Base-by-base conservation (phyloP, 1,284 basidiomycete genomes). In the Anthracocystis setariae region DNA sequence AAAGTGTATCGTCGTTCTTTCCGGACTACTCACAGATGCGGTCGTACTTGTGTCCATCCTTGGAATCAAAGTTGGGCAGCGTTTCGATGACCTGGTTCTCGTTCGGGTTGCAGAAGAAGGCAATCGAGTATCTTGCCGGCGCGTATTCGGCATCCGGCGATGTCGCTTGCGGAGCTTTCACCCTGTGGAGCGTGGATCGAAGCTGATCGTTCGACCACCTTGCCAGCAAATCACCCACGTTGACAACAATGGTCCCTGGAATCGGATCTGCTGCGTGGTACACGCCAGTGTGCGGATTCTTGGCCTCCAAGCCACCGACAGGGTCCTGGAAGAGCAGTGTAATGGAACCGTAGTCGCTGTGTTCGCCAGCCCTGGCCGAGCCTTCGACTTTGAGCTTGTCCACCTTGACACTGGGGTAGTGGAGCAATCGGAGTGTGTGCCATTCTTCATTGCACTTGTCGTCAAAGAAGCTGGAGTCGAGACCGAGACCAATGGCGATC, bases 51-150 rank as follows among this genome's bases (percentile, higher is more conserved):
- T 74, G 46, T 8, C 44, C 50, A 17, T 68, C 59, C 1, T 84
- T 84, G 35, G 79, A 73, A n/a, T 51, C 53, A 10, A 74, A 74
- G 33, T 73, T 66, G 74, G 92, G 91, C 40, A 93, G 83, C 73
- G 90, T 90, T 23, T 88, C 85, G 62, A 93, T 90, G 58, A 87
- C 84, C 15, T 90, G 85, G 44, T 87, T 86, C 61, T 88, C 88
- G 73, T 93, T 92, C 8, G 92, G 91, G 75, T 92, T 93, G 85
- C 90, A 91, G 84, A 93, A 93, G 85, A 91, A 93, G 5, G 91
- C 92, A 58, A 93, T 90, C 12, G 90, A 91, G 80, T 92, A 90
- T 25, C 92, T 87, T 3, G 85, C 83, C 0, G 91, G 89, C 0
- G 88, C 90, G 58, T 88, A 83, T 27, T 84, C 84, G 5, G 50